Evolutionary conservation across 148 eudicot genomes (phyloP).

Genomic region (Salicornia ramosissima): DNA sequence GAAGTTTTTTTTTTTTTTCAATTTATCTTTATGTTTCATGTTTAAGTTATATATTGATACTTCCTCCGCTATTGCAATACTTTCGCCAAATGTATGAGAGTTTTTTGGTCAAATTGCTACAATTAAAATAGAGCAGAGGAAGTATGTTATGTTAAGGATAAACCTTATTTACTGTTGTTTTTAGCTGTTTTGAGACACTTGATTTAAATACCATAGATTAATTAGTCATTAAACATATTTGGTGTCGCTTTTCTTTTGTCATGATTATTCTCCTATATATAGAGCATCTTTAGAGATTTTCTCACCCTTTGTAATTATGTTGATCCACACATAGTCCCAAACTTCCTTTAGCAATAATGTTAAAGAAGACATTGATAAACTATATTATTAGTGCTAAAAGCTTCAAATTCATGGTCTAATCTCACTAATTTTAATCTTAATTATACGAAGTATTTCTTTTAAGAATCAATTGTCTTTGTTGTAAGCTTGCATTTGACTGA

Average conservation of each 20-base stretch:
- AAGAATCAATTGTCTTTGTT: not conserved
- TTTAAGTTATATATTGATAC: no score
- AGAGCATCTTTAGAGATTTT: not conserved
- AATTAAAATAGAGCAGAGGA: no score
- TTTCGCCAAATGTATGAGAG: no score
- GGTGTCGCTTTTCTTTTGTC: not conserved
- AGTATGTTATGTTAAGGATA: not conserved
- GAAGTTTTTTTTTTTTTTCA: no score
- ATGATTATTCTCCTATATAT: not conserved
- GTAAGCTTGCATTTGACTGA: not conserved
- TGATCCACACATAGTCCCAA: no score
- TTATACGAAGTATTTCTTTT: not conserved
- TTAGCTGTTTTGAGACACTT: not conserved
- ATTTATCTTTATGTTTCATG: no score
- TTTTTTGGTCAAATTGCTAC: no score
- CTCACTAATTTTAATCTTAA: not conserved
- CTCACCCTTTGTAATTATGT: not conserved
- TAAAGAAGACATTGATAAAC: no score
- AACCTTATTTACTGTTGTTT: constrained; percentile 2
- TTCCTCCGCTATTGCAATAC: no score
- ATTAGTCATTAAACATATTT: not conserved
- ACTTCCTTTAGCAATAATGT: no score
- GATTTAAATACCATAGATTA: not conserved
- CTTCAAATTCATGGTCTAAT: not conserved
- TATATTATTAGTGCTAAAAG: no score